phyloP scores from a whole-genome alignment of 1,139 yeast genomes.

The Yamadazyma triangularis region DNA sequence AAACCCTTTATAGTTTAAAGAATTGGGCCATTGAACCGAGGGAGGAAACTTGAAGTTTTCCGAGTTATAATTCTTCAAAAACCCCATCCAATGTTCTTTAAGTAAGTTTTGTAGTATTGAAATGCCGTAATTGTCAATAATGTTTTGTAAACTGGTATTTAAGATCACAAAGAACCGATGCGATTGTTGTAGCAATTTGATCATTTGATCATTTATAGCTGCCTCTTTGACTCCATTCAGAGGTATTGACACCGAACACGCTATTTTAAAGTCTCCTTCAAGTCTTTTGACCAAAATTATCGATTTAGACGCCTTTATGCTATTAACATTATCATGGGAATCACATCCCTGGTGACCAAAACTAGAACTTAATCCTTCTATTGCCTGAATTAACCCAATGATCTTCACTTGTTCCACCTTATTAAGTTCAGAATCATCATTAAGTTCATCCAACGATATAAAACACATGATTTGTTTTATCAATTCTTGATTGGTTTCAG shows the following conservation, averaged over 20 bases:
- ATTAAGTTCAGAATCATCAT: conserved; percentile 9
- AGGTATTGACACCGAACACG: conserved; percentile 21
- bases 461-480: conserved; percentile 28
- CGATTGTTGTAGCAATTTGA: conserved; percentile 18
- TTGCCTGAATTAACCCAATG: conserved; percentile 37
- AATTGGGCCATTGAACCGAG: conserved; percentile 34
- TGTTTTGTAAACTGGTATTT: conserved; percentile 20
- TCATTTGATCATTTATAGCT: conserved; percentile 24
- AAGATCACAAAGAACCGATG: conserved; percentile 24
- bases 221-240: conserved; percentile 15
- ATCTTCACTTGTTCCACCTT: conserved; percentile 25
- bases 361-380: conserved; percentile 15
- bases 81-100: conserved; percentile 27
- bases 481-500: conserved; percentile 26
- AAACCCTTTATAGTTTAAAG: conserved; percentile 33
- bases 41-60: conserved; percentile 20
- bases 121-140: conserved; percentile 14
- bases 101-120: conserved; percentile 16
- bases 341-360: conserved; percentile 5
- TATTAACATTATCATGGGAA: conserved; percentile 13
- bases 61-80: conserved; percentile 23
- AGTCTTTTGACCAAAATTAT: conserved; percentile 23
- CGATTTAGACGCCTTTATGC: conserved; percentile 24
- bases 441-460: conserved; percentile 14
- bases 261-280: conserved; percentile 24